Evolutionary conservation across 345 rosid species (phyloP).

Genomic region (Alliaria petiolata): DNA sequence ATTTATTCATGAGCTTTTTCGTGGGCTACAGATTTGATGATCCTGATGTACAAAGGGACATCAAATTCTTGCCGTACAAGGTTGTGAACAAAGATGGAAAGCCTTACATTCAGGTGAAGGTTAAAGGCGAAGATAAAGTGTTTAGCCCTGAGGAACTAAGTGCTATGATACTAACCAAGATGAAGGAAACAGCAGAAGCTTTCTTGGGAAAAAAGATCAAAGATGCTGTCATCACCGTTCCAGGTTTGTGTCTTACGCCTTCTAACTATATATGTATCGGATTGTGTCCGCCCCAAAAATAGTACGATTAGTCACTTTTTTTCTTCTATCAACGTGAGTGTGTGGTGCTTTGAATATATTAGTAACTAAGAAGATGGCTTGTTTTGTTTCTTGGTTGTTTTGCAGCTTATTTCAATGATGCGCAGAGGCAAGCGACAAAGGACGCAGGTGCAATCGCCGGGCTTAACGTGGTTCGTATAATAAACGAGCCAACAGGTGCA

Average conservation of each 20-base stretch:
- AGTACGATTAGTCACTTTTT: neutral
- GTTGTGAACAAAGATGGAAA: conserved; percentile 41
- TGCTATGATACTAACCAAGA: conserved; percentile 53
- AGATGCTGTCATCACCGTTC: conserved; percentile 60
- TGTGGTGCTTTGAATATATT: neutral
- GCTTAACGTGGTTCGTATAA: conserved; percentile 48
- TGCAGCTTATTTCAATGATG: conserved; percentile 46
- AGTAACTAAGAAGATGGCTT: neutral
- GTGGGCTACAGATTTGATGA: conserved; percentile 30
- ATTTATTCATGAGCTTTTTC: neutral
- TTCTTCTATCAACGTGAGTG: neutral
- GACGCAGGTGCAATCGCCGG: conserved; percentile 50
- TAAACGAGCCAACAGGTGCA: conserved; percentile 58
- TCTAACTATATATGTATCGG: neutral
- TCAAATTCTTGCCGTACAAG: conserved; percentile 54
- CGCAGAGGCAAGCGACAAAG: conserved; percentile 52
- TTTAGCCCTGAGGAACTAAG: conserved; percentile 68
- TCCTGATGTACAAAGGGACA: conserved; percentile 49
- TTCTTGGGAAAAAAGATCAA: conserved; percentile 48
- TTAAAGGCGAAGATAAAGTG: conserved; percentile 48
- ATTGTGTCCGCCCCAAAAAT: neutral
- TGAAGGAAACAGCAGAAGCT: conserved; percentile 62
- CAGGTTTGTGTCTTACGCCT: conserved; percentile 20
- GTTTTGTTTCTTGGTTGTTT: neutral
- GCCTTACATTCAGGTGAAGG: conserved; percentile 32